These are phyloP conservation scores for Geotrichum macrosporum DNA, from an alignment of 1,139 yeast genomes.

Conservation along the genomic window DNA sequence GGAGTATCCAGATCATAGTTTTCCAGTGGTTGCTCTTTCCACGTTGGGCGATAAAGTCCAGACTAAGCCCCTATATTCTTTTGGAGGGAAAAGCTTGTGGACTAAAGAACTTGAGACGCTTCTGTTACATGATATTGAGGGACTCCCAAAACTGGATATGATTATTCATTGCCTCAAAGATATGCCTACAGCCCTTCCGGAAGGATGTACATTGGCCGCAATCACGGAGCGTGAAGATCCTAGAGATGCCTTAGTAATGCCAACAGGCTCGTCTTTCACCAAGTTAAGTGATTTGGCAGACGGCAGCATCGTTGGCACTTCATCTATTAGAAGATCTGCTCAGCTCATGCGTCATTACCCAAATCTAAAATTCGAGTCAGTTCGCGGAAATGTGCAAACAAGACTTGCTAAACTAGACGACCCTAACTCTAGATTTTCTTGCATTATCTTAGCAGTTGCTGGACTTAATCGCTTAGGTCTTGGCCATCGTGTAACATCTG, in stretches of 20 bases:
- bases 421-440: conserved; percentile 59
- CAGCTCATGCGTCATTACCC: conserved; percentile 59
- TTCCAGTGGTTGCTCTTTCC: conserved; percentile 70
- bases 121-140: conserved; percentile 58
- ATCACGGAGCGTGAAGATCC: conserved; percentile 85
- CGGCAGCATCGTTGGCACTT: conserved; percentile 88
- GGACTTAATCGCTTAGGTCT: conserved; percentile 75
- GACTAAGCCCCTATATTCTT: conserved; percentile 80
- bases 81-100: conserved; percentile 96
- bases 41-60: conserved; percentile 90
- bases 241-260: conserved; percentile 89
- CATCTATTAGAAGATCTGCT: conserved; percentile 89
- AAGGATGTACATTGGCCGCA: conserved; percentile 85
- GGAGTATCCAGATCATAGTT: conserved; percentile 50
- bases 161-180: conserved; percentile 93
- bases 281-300: conserved; percentile 68
- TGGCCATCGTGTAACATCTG: conserved; percentile 59
- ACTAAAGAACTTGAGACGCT: conserved; percentile 88
- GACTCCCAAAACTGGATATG: conserved; percentile 68
- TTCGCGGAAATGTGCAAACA: conserved; percentile 85
- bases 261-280: conserved; percentile 57
- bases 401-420: conserved; percentile 74
- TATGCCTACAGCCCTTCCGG: conserved; percentile 89
- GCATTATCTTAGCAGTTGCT: conserved; percentile 88
- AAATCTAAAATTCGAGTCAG: conserved; percentile 60